A percentile compares a stretch with the other conserved stretches of the same genome.
Conservation (phyloP, 2,329 filamentous ascomycete species). For the Cladosporium sp. region DNA sequence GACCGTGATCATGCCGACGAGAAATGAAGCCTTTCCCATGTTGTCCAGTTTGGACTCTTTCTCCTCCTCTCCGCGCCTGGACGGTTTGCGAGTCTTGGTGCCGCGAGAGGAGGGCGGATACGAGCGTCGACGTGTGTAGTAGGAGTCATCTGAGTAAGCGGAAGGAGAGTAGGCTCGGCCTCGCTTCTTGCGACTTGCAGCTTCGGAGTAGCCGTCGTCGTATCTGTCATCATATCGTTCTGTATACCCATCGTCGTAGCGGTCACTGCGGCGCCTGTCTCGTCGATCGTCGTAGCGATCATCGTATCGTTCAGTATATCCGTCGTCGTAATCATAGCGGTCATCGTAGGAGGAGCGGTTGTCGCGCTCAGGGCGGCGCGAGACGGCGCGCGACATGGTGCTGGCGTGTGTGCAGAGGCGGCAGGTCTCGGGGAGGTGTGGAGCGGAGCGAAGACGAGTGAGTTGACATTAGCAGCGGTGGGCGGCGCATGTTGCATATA, state of each 20-base stretch:
- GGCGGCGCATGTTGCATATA: slow-evolving; percentile 10
- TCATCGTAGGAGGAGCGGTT: slow-evolving; percentile 9
- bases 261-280: background rate
- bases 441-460: background rate
- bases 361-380: slow-evolving; percentile 6
- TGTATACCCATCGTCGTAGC: background rate
- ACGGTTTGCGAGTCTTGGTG: slow-evolving; percentile 2
- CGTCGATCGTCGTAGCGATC: slow-evolving; percentile 4
- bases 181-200: slow-evolving; percentile 2
- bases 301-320: slow-evolving; percentile 6
- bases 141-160: slow-evolving; percentile 7
- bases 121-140: slow-evolving; percentile 7
- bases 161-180: background rate
- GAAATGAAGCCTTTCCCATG: slow-evolving; percentile 12
- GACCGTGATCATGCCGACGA: slow-evolving; percentile 14
- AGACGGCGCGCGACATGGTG: slow-evolving; percentile 8
- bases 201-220: slow-evolving; percentile 9
- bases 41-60: slow-evolving; percentile 13
- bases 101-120: slow-evolving; percentile 8
- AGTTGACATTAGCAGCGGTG: background rate
- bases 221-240: slow-evolving; percentile 4
- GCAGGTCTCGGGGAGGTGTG: background rate
- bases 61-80: background rate
- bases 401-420: background rate
- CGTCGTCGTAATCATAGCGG: slow-evolving; percentile 3